Percentiles rank a stretch among this genome's conserved stretches.
phyloP scores from a whole-genome alignment of 192 early-diverging fungal genomes.

The Geranomyces michiganensis region DNA sequence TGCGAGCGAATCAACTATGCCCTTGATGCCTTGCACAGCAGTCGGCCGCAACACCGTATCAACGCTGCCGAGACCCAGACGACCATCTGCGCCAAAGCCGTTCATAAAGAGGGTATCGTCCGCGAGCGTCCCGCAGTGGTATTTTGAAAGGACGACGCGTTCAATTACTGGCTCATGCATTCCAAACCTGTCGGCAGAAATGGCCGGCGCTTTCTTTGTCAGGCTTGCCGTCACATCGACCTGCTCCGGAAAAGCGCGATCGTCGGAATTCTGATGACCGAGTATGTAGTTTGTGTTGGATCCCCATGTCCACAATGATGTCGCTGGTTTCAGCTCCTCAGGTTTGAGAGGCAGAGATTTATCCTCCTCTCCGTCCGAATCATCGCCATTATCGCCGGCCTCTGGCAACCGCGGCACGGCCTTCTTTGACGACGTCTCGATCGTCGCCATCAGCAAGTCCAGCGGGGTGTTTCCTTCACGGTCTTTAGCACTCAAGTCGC shows the following conservation, averaged over 20 bases:
- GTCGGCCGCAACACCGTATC: slow-evolving; percentile 62
- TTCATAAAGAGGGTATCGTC: slow-evolving; percentile 53
- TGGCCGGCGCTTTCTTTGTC: slow-evolving; percentile 30
- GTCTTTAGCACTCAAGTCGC: slow-evolving; percentile 57
- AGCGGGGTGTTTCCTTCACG: slow-evolving; percentile 54
- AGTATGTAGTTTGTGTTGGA: slow-evolving; percentile 70
- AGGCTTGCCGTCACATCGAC: slow-evolving; percentile 49
- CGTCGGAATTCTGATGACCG: slow-evolving; percentile 68
- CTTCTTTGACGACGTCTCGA: slow-evolving; percentile 4
- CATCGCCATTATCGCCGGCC: slow-evolving; percentile 31
- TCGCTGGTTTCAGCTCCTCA: slow-evolving; percentile 17
- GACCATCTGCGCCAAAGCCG: slow-evolving; percentile 72
- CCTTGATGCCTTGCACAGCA: slow-evolving; percentile 49
- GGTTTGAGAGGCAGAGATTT: neutral
- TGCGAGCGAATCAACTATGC: slow-evolving; percentile 45
- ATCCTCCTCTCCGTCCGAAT: neutral
- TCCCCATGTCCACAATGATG: slow-evolving; percentile 74
- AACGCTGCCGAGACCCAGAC: slow-evolving; percentile 65
- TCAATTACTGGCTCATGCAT: slow-evolving; percentile 37
- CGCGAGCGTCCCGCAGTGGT: slow-evolving; percentile 63
- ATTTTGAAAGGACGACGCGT: slow-evolving; percentile 66
- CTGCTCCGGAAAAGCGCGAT: slow-evolving; percentile 65
- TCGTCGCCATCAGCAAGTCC: slow-evolving; percentile 45
- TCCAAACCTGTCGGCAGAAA: slow-evolving; percentile 29
- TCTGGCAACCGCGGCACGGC: neutral